Base-by-base conservation (phyloP, 495 filamentous ascomycete genomes). In the Zalerion maritima region DNA sequence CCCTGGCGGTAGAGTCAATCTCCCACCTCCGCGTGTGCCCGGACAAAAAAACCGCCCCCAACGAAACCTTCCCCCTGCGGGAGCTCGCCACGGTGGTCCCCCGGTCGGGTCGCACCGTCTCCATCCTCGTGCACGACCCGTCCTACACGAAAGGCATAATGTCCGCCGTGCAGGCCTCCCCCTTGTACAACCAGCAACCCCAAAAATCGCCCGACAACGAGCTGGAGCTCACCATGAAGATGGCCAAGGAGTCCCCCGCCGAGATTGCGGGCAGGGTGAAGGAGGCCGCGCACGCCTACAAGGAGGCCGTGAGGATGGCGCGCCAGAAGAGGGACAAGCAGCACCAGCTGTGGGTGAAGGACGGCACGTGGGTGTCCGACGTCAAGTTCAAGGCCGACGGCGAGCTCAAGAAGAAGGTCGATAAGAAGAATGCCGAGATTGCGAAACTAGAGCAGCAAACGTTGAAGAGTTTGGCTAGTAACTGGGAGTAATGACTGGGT, bases 41-140 rank as follows among this genome's bases (percentile, higher is more conserved):
- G 3, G 54, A 64, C 49, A 68, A 67, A 42, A 58, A 57, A n/a
- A 51, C 37, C 20, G 21, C 26, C 13, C 10, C 24, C 24, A 66
- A 63, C 13, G 52, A 61, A 21, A 64, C 58, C 2, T 66, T 66
- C 36, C 54, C 61, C 32, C 52, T 92, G 16, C 65, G 70, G 6
- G 80, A 87, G 42, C 43, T 92, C 23, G 81, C 81, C 16, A 76
- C 82, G 38, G 67, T 92, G 8, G 57, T 86, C 19, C 76, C 78
- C 10, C 76, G 75, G 37, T 41, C 46, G 9, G 73, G 78, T 5
- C 61, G 82, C 35, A 63, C 64, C 24, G 58, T 85, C 26, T 64
- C 67, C 18, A 55, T 92, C 22, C 47, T 85, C 6, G 73, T 69
- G 14, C 53, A 54, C 37, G 51, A 54, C 37, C 41, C 40, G 28